phyloP scores from a whole-genome alignment of 2,329 filamentous ascomycete species.

The Didymella pinodella region DNA sequence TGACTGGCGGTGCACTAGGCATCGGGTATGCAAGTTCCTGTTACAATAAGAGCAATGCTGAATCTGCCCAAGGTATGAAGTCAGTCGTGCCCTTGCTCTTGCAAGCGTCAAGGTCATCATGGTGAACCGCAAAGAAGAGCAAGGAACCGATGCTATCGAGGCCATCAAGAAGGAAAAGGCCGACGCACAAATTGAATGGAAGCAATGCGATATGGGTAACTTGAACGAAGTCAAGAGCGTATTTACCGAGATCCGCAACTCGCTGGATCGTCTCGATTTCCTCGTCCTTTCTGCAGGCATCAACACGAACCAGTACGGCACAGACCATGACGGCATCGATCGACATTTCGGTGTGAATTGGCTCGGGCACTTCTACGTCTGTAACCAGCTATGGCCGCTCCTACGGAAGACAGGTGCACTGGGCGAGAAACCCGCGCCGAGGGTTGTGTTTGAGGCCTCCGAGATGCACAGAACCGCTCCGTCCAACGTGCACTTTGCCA shows the following conservation, averaged over 20 bases:
- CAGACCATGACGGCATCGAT: conserved; percentile 50
- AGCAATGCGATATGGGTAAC: neutral
- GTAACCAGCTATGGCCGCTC: neutral
- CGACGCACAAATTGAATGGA: conserved; percentile 13
- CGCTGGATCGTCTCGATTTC: conserved; percentile 53
- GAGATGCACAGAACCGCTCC: neutral
- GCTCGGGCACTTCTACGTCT: neutral
- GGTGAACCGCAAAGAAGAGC: conserved; percentile 50
- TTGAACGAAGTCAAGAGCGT: conserved; percentile 31
- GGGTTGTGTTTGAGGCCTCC: neutral
- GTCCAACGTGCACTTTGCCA: neutral
- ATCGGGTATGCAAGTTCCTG: conserved; percentile 41
- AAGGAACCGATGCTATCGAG: conserved; percentile 50
- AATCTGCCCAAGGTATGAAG: conserved; percentile 9
- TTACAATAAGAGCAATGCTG: neutral
- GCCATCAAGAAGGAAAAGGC: conserved; percentile 42
- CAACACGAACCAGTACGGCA: conserved; percentile 52
- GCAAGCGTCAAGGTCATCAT: conserved; percentile 33
- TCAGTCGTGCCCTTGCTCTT: conserved; percentile 26
- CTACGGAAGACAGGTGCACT: neutral
- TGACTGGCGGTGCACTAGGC: conserved; percentile 52
- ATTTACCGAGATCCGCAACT: conserved; percentile 49
- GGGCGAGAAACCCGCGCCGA: neutral
- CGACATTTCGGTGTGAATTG: conserved; percentile 45
- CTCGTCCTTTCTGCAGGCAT: conserved; percentile 57